Conservation (phyloP, 371 early-diverging fungal genomes). For the Blastocladiella emersonii region DNA sequence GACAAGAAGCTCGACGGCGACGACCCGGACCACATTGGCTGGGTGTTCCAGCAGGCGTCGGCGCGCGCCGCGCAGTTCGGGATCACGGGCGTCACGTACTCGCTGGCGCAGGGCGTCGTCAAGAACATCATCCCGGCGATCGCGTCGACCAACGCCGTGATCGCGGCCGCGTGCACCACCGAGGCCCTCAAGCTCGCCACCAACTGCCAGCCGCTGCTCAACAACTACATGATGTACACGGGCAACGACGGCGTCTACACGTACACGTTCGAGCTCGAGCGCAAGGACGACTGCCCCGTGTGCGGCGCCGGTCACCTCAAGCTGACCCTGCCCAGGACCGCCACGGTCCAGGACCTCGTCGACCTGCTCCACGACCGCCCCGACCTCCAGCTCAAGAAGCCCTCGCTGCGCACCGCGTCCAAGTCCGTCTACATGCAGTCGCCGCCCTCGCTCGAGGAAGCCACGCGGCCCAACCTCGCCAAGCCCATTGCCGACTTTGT, state of each 20-base stretch:
- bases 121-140: constrained; percentile 69
- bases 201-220: constrained; percentile 47
- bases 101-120: constrained; percentile 88
- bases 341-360: constrained; percentile 50
- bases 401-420: constrained; percentile 44
- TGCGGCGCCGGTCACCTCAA: constrained; percentile 46
- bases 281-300: constrained; percentile 77
- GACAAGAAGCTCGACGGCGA: constrained; percentile 78
- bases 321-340: constrained; percentile 24
- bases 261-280: constrained; percentile 71
- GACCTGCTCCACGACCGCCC: constrained; percentile 57
- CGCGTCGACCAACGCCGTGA: constrained; percentile 59
- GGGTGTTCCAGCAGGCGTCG: constrained; percentile 65
- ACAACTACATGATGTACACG: constrained; percentile 93
- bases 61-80: constrained; percentile 61
- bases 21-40: constrained; percentile 73
- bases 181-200: constrained; percentile 89
- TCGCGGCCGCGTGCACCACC: constrained; percentile 78
- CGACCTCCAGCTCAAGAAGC: constrained; percentile 60
- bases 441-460: constrained; percentile 50
- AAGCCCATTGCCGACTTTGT: constrained; percentile 47
- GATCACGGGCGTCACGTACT: constrained; percentile 78
- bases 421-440: constrained; percentile 65
- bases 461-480: constrained; percentile 53
- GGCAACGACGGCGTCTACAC: constrained; percentile 84